Base-by-base conservation (phyloP, 306 rosid genomes). In the Nissolia schottii region DNA sequence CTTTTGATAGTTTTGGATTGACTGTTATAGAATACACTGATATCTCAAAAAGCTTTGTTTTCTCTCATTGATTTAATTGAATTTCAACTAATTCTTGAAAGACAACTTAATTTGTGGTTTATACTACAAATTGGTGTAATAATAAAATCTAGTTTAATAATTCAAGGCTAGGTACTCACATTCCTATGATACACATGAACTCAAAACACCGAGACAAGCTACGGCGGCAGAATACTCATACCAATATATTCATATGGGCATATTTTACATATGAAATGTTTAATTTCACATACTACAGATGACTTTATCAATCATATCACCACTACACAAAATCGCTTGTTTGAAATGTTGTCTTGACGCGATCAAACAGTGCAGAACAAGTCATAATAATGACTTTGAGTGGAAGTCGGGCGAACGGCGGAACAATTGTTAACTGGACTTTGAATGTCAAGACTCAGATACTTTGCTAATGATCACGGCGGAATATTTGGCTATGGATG, bases 401-500 rank as follows among this genome's bases (percentile, higher is more conserved):
- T 28, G 72, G 69, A 70, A 70, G 74, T 50, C 70, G 68, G 34
- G 11, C 27, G 49, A 58, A 69, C 46, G 51, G 49, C 14, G 34
- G 31, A 35, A 45, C 24, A 66, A 28, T 48, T 15, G 16, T 54
- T 23, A 59, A 16, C 19, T 22, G 28, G 60, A 10, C 51, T 53
- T 32, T 16, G 56, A 59, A 37, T 60, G 14, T 87, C 85, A 90
- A 61, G 88, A 73, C 20, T 90, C 93, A 24, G 87, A 67, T 32
- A 89, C 90, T 78, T 86, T 91, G 88, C 65, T 71, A 34, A 89
- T 67, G 46, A 94, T 85, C 6, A 81, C 79, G 0, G 89, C 73
- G 20, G 90, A 95, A 60, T 87, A 87, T 48, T 91, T 88, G 62
- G 95, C 86, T 67, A 94, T 87, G 43, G 85, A 77, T 59, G 92